Conservation (phyloP, 306 rosid species). For the Fagus crenata region DNA sequence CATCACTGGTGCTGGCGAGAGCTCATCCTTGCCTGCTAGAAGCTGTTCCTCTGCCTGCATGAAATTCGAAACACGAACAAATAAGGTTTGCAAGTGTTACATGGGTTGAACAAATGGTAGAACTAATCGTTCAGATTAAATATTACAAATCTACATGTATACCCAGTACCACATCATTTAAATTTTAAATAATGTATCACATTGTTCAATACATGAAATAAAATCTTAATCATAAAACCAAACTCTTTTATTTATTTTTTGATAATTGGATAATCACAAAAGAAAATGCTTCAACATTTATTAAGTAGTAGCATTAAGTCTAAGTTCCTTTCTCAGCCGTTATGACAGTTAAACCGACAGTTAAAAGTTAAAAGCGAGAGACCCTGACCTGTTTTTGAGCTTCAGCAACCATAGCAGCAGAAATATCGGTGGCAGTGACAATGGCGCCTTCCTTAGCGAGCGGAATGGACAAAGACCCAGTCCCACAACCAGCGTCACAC, state of each 20-base stretch:
- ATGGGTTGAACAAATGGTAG: not conserved
- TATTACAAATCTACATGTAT: no score
- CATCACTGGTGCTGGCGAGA: slow-evolving; percentile 28
- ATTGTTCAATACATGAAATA: no score
- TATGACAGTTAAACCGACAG: not conserved
- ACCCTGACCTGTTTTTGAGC: slow-evolving; percentile 66
- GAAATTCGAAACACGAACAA: not conserved
- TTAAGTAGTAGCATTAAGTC: not conserved
- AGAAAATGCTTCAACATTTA: not conserved
- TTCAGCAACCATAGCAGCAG: slow-evolving; percentile 90
- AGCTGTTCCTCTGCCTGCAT: slow-evolving; percentile 73
- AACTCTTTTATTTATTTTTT: no score
- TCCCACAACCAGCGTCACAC: slow-evolving; percentile 96
- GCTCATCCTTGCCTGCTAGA: slow-evolving; percentile 32
- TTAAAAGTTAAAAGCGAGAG: not conserved
- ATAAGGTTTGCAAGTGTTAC: not conserved
- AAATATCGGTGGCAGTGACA: slow-evolving; percentile 72
- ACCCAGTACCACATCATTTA: no score
- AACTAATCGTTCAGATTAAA: not conserved
- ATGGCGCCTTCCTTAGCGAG: slow-evolving; percentile 79
- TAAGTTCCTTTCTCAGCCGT: slow-evolving; percentile 8
- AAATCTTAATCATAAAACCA: no score
- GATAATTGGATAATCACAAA: no score
- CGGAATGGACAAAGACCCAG: slow-evolving; percentile 86
- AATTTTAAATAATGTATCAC: no score